Base-by-base conservation (phyloP, 2,329 filamentous ascomycete species). In the Nothomitra cinnamomea region DNA sequence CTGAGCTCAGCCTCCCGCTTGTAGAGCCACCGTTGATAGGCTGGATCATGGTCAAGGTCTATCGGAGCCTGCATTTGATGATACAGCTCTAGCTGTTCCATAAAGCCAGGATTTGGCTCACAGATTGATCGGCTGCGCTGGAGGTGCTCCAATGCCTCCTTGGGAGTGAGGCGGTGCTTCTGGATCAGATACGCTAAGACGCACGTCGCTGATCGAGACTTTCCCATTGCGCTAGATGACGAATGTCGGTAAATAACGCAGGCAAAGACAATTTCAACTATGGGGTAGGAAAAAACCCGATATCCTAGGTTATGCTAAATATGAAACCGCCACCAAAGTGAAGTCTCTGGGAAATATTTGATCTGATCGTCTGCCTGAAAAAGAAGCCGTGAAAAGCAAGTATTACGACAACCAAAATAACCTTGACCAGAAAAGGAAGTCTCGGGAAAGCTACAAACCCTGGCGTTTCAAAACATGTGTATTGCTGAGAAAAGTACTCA, bases 31-130 rank as follows among this genome's bases (percentile, higher is more conserved):
- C 87, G 79, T 66, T 92, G 87, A 67, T 96, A 98, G 13, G 76
- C 69, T 1, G 87, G 83, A 48, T 88, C 77, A 8, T 73, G 70
- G 58, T 85, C 82, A 52, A 85, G 70, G 58, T 80, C 73, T 21
- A 72, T 76, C 1, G 89, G 86, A 59, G 83, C 90, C 48, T 80
- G 80, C 86, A 95, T 95, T 59, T 83, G 72, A 72, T 87, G 84
- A 73, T 90, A 98, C 53, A 96, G 72, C 59, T 83, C 75, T 3
- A 98, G 75, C 67, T 98, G 92, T 51, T 79, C 72, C 80, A 90
- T 88, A 73, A 98, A 98, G 25, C 89, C 90, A 32, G 79, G 72
- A 65, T 98, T 98, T 2, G 92, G 92, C 63, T 94, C 87, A 56
- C 84, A 89, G 53, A 92, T 77, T 15, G 84, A 79, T 40, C 90